phyloP scores from a whole-genome alignment of 1,139 yeast species.

The Pichia sp. region DNA sequence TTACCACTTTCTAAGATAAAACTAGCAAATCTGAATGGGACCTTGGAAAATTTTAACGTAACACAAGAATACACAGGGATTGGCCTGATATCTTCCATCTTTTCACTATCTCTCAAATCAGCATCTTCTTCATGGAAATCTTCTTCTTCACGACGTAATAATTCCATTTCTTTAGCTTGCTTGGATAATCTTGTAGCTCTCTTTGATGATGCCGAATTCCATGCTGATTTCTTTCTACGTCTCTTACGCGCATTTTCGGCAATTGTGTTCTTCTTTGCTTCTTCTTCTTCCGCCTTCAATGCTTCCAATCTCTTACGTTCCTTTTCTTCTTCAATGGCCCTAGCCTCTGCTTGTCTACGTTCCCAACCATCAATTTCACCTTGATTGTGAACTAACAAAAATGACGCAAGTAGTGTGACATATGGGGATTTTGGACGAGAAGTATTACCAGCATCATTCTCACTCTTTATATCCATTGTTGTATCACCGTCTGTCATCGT shows the following conservation, averaged over 20 bases:
- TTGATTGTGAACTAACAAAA: conserved; percentile 57
- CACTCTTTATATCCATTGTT: conserved; percentile 20
- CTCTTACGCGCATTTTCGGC: conserved; percentile 23
- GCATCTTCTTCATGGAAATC: conserved; percentile 20
- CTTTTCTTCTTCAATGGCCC: conserved; percentile 23
- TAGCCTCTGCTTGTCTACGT: conserved; percentile 28
- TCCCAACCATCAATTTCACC: conserved; percentile 51
- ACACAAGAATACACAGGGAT: conserved; percentile 56
- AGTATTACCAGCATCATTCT: background rate
- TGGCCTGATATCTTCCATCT: conserved; percentile 30
- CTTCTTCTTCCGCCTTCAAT: conserved; percentile 18
- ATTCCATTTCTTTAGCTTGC: conserved; percentile 25
- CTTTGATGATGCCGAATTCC: conserved; percentile 26
- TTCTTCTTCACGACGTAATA: conserved; percentile 25
- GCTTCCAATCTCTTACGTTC: conserved; percentile 11
- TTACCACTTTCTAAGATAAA: conserved; percentile 70
- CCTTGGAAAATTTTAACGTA: conserved; percentile 59
- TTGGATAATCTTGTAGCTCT: conserved; percentile 27
- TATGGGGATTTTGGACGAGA: conserved; percentile 18
- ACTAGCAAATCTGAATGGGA: conserved; percentile 67
- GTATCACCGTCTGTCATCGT: conserved; percentile 17
- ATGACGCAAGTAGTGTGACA: conserved; percentile 61
- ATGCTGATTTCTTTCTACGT: conserved; percentile 25
- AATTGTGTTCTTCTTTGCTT: conserved; percentile 3
- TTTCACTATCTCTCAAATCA: conserved; percentile 9